Percentiles rank a stretch among this genome's conserved stretches.
Conservation (phyloP, 345 rosid species). For the Citrus australasica region DNA sequence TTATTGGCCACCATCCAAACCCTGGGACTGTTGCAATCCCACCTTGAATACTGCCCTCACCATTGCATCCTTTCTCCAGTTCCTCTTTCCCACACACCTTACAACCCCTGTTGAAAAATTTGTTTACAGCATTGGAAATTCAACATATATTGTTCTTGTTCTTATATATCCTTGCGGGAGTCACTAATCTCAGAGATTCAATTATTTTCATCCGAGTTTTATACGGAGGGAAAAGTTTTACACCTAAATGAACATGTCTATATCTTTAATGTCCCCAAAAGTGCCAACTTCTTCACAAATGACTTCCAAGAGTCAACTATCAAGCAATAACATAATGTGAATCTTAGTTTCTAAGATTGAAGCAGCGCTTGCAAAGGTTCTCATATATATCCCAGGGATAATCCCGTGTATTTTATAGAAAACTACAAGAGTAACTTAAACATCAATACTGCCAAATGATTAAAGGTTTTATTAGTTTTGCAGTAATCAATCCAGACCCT, state of each 20-base stretch:
- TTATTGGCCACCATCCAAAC: constrained; percentile 98
- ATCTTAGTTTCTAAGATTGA: background rate
- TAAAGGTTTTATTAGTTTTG: background rate
- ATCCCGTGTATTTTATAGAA: too few species aligned
- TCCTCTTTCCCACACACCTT: constrained; percentile 77
- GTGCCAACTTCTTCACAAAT: background rate
- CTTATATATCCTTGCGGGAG: background rate
- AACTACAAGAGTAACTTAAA: background rate
- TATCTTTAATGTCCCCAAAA: background rate
- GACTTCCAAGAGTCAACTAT: background rate
- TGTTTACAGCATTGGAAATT: background rate
- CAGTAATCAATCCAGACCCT: background rate
- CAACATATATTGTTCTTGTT: background rate
- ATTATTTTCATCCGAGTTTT: background rate
- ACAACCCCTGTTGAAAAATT: constrained; percentile 53
- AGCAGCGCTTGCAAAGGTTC: background rate
- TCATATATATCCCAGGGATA: background rate
- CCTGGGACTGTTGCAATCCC: constrained; percentile 95
- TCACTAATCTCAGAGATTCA: background rate
- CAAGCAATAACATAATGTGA: background rate
- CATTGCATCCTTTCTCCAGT: constrained; percentile 83
- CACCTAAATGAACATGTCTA: background rate
- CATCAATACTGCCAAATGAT: background rate
- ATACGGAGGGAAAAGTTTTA: background rate
- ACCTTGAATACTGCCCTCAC: constrained; percentile 95